These are phyloP conservation scores for Petunia secreta DNA, from an alignment of 257 asterid species.

Conservation along the genomic window DNA sequence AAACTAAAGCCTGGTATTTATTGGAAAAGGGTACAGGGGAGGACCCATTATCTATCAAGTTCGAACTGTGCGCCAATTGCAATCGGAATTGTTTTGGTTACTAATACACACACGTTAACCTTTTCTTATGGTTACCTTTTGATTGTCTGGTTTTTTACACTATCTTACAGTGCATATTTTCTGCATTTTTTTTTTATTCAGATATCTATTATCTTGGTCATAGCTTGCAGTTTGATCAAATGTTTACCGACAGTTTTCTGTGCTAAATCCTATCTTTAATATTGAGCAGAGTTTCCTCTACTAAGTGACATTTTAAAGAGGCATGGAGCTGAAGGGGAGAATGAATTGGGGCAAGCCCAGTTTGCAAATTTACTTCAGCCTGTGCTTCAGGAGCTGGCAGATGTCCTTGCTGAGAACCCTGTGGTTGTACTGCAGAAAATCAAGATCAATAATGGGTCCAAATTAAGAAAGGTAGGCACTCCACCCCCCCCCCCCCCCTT, in stretches of 20 bases:
- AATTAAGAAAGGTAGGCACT: constrained; percentile 54
- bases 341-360: constrained; percentile 66
- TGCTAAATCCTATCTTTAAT: constrained; percentile 15
- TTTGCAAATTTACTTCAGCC: constrained; percentile 58
- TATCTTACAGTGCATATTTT: not conserved
- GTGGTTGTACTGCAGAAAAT: constrained; percentile 44
- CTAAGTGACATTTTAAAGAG: constrained; percentile 48
- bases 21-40: too few species aligned
- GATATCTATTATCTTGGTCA: not conserved
- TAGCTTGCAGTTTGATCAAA: not conserved
- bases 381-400: constrained; percentile 65
- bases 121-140: too few species aligned
- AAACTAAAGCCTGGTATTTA: too few species aligned
- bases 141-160: not conserved
- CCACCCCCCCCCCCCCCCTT: not conserved
- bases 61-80: too few species aligned
- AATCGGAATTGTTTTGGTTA: too few species aligned
- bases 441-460: constrained; percentile 55
- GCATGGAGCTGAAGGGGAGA: constrained; percentile 56
- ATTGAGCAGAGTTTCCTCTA: constrained; percentile 55
- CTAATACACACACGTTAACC: too few species aligned
- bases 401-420: constrained; percentile 49
- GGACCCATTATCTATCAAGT: too few species aligned
- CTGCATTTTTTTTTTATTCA: not conserved
- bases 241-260: constrained; percentile 11